Evolutionary conservation across 768 basidiomycete genomes (phyloP).

Genomic region (Lentinus brumalis): DNA sequence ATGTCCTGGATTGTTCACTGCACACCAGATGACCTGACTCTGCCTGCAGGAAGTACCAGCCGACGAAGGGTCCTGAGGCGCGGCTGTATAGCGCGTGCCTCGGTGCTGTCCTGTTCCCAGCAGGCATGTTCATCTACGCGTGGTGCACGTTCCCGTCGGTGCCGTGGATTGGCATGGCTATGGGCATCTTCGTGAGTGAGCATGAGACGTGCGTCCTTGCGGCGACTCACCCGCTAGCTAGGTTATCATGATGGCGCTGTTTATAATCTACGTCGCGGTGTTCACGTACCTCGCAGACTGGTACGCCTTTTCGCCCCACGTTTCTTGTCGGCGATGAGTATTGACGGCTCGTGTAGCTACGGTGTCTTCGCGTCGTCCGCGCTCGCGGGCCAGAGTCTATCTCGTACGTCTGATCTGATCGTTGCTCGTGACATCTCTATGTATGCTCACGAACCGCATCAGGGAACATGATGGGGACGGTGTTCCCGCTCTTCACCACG

Average conservation of each 20-base stretch:
- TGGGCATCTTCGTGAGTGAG: conserved; percentile 17
- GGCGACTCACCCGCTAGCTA: conserved; percentile 9
- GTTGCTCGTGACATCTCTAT: background rate
- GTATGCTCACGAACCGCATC: background rate
- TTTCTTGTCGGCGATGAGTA: too few species aligned
- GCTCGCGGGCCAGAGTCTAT: conserved; percentile 52
- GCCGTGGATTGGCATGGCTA: conserved; percentile 62
- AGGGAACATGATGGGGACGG: conserved; percentile 43
- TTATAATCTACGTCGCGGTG: conserved; percentile 46
- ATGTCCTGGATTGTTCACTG: background rate
- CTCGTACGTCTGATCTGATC: conserved; percentile 34
- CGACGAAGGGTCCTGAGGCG: conserved; percentile 51
- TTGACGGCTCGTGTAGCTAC: conserved; percentile 40
- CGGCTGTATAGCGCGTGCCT: conserved; percentile 59
- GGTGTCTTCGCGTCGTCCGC: conserved; percentile 55
- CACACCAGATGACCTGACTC: too few species aligned
- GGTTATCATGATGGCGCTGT: conserved; percentile 42
- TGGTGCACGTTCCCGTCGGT: conserved; percentile 60
- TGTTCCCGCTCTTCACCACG: conserved; percentile 52
- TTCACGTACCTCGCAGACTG: conserved; percentile 56
- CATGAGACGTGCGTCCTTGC: background rate
- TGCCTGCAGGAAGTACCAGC: conserved; percentile 27
- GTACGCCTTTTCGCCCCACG: conserved; percentile 29
- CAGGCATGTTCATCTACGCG: conserved; percentile 72
- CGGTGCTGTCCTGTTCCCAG: conserved; percentile 55